phyloP scores from a whole-genome alignment of 2,329 filamentous ascomycete species.

The Diaporthe citri region DNA sequence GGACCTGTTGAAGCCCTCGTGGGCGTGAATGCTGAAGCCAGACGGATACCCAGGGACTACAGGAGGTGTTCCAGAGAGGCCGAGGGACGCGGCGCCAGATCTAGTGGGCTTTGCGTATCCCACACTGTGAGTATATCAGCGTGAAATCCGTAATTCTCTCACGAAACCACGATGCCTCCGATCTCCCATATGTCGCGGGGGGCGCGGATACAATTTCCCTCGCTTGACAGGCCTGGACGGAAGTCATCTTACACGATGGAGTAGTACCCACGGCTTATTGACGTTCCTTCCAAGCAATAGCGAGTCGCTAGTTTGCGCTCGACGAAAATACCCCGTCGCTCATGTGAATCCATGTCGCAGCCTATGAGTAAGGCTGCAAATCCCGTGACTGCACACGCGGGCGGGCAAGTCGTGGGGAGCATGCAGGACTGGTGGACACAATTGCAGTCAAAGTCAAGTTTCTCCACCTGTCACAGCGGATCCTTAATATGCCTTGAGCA shows the following conservation, averaged over 20 bases:
- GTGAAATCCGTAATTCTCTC: background rate
- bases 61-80: too few species aligned
- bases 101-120: background rate
- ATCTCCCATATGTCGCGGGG: background rate
- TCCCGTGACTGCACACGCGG: background rate
- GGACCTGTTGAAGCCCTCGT: background rate
- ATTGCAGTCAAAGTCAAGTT: background rate
- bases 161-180: background rate
- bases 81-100: background rate
- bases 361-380: background rate
- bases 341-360: background rate
- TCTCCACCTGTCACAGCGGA: conserved; percentile 9
- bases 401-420: background rate
- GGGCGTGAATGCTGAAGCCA: background rate
- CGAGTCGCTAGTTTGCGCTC: background rate
- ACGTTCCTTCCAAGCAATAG: background rate
- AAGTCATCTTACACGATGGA: background rate
- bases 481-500: conserved; percentile 4
- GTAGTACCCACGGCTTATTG: background rate
- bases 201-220: background rate
- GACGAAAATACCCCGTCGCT: background rate
- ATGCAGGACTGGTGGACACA: background rate
- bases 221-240: background rate
- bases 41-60: background rate
- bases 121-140: background rate